Percentiles rank a stretch among this genome's conserved stretches.
Conservation (phyloP, 805 yeast species). For the Candida pseudofarinosa region DNA sequence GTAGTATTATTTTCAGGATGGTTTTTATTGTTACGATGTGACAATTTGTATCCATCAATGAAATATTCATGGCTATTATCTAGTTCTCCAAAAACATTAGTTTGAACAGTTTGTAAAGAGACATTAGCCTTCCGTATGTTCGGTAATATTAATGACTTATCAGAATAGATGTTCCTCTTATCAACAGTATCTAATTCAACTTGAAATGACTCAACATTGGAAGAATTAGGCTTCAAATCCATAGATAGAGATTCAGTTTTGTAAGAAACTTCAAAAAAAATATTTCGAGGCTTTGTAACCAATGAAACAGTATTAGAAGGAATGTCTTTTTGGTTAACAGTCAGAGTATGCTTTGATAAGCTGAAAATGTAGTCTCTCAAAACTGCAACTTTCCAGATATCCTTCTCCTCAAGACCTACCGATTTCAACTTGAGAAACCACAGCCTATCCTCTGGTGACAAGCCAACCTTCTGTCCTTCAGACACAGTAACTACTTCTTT, state of each 20-base stretch:
- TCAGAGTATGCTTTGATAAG: conserved; percentile 36
- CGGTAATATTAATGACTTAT: conserved; percentile 26
- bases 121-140: conserved; percentile 28
- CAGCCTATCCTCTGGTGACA: conserved; percentile 61
- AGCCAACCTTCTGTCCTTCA: conserved; percentile 16
- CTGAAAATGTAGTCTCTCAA: conserved; percentile 65
- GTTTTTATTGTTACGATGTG: not conserved
- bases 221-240: conserved; percentile 15
- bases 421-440: conserved; percentile 72
- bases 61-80: conserved; percentile 24
- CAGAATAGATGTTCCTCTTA: conserved; percentile 3
- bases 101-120: conserved; percentile 37
- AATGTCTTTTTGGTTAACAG: conserved; percentile 1
- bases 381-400: conserved; percentile 78
- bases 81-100: conserved; percentile 44
- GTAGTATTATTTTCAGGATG: conserved; percentile 13
- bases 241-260: conserved; percentile 31
- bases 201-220: conserved; percentile 12
- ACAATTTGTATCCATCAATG: not conserved
- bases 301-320: conserved; percentile 3
- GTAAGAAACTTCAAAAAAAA: conserved; percentile 35
- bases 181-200: conserved; percentile 4
- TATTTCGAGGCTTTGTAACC: conserved; percentile 27
- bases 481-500: conserved; percentile 3
- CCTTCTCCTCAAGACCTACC: conserved; percentile 69